Conservation (phyloP, 2,329 filamentous ascomycete species). For the Talaromyces funiculosus region DNA sequence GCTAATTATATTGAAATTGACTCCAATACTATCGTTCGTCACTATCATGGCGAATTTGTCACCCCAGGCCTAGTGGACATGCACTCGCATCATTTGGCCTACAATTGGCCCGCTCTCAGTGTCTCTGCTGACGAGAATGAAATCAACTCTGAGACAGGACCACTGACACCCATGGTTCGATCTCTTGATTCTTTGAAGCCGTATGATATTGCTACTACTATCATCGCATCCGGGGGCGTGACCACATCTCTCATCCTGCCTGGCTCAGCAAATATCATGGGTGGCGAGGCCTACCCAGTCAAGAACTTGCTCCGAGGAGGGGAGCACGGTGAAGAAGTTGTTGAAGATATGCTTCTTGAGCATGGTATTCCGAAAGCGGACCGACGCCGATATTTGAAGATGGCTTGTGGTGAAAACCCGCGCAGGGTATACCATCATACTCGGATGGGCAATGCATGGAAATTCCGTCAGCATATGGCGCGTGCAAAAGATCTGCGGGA, state of each 20-base stretch:
- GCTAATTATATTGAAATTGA: background rate
- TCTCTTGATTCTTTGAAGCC: conserved; percentile 62
- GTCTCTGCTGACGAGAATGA: conserved; percentile 60
- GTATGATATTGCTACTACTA: conserved; percentile 58
- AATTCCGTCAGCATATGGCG: conserved; percentile 63
- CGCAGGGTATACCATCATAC: conserved; percentile 59
- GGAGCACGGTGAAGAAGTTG: conserved; percentile 59
- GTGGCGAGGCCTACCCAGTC: conserved; percentile 63
- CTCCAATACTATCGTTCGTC: conserved; percentile 5
- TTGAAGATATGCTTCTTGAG: conserved; percentile 58
- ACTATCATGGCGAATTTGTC: conserved; percentile 49
- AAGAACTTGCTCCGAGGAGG: conserved; percentile 60
- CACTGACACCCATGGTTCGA: conserved; percentile 60
- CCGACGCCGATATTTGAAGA: conserved; percentile 67
- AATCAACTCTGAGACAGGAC: conserved; percentile 49
- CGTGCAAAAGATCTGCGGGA: conserved; percentile 53
- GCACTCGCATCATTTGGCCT: conserved; percentile 62
- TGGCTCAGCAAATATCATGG: conserved; percentile 67
- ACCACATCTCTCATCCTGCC: conserved; percentile 63
- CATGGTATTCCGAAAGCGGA: conserved; percentile 50
- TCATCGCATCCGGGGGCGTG: conserved; percentile 68
- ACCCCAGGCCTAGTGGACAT: conserved; percentile 67
- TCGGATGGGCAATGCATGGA: conserved; percentile 63
- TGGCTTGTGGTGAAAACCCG: conserved; percentile 68
- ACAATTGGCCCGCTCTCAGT: conserved; percentile 50